Evolutionary conservation across 495 filamentous ascomycete species (phyloP).

Genomic region (Viridothelium virens): DNA sequence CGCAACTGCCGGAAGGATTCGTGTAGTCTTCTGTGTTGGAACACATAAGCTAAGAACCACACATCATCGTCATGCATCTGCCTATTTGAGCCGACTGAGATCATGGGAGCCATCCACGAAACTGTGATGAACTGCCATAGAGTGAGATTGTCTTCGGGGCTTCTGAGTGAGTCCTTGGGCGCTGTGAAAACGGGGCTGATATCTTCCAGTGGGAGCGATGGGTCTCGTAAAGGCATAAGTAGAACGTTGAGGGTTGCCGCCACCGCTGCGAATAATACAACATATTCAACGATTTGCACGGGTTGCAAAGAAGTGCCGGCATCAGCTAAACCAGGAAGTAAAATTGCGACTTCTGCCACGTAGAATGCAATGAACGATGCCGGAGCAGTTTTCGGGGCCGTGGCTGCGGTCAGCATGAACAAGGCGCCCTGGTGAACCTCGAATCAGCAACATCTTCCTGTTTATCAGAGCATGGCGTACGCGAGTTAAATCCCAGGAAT

Average conservation of each 20-base stretch:
- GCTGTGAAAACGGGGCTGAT: conserved; percentile 52
- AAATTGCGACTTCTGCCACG: conserved; percentile 4
- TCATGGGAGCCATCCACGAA: conserved; percentile 73
- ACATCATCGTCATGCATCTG: conserved; percentile 70
- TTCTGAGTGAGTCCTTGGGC: conserved; percentile 56
- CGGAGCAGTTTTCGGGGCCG: conserved; percentile 17
- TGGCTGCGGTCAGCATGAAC: neutral
- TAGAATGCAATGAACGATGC: conserved; percentile 16
- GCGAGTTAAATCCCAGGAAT: neutral
- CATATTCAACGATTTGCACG: neutral
- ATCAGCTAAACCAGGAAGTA: conserved; percentile 14
- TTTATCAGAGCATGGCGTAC: neutral
- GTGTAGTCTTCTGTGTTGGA: conserved; percentile 65
- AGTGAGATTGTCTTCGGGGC: conserved; percentile 72
- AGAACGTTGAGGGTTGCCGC: conserved; percentile 47
- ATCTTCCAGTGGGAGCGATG: conserved; percentile 46
- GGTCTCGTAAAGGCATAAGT: conserved; percentile 64
- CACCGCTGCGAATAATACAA: conserved; percentile 34
- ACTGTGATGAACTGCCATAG: conserved; percentile 78
- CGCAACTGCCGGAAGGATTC: conserved; percentile 61
- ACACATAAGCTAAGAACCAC: conserved; percentile 66
- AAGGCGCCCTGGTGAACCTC: neutral
- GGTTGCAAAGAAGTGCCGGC: neutral
- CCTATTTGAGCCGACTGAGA: conserved; percentile 50
- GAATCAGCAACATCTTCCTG: neutral